A percentile compares a stretch with the other conserved stretches of the same genome.
Evolutionary conservation across 805 yeast genomes (phyloP).

Genomic region (Candida ascalaphidarum): DNA sequence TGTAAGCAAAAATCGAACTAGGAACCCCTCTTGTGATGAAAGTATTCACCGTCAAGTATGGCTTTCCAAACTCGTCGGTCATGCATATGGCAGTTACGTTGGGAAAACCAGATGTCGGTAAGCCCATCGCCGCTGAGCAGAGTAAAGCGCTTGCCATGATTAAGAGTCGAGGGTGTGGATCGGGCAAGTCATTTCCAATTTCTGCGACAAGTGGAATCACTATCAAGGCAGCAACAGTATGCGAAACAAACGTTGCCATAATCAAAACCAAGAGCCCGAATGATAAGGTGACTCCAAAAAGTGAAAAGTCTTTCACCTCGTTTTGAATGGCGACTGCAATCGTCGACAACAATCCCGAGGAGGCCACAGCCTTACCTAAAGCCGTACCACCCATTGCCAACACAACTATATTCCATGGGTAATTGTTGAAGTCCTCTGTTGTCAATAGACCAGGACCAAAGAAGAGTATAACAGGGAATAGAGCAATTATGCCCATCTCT

Average conservation of each 20-base stretch:
- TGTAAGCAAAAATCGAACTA: slow-evolving; percentile 28
- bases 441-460: slow-evolving; percentile 43
- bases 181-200: slow-evolving; percentile 27
- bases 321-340: slow-evolving; percentile 37
- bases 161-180: slow-evolving; percentile 29
- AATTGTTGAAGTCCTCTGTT: slow-evolving; percentile 40
- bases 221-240: slow-evolving; percentile 36
- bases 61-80: slow-evolving; percentile 34
- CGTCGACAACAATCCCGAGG: slow-evolving; percentile 39
- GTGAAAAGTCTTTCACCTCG: slow-evolving; percentile 31
- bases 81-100: slow-evolving; percentile 36
- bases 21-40: slow-evolving; percentile 37
- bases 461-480: slow-evolving; percentile 39
- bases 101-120: slow-evolving; percentile 37
- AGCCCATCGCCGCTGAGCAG: slow-evolving; percentile 38
- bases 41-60: slow-evolving; percentile 31
- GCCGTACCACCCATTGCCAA: slow-evolving; percentile 52
- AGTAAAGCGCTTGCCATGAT: slow-evolving; percentile 34
- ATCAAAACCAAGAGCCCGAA: slow-evolving; percentile 49
- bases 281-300: slow-evolving; percentile 37
- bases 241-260: slow-evolving; percentile 36
- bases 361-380: slow-evolving; percentile 41
- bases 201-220: slow-evolving; percentile 34
- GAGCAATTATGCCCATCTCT: slow-evolving; percentile 39
- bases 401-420: slow-evolving; percentile 47